Conservation (phyloP, 2,329 filamentous ascomycete genomes). For the Sclerotinia spermophila region DNA sequence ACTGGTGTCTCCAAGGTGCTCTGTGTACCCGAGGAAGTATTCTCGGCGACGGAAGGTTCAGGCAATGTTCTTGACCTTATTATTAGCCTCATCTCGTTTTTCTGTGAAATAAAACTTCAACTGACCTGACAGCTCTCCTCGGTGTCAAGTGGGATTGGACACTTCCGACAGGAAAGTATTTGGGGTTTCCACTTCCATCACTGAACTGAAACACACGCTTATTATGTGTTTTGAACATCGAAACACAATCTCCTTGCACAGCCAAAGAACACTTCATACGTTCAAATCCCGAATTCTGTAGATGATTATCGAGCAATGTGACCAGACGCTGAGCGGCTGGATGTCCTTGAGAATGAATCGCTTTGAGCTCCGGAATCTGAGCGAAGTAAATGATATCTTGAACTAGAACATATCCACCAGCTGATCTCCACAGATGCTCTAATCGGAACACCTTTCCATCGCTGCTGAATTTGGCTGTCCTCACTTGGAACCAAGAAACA, state of each 20-base stretch:
- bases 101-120: too few species aligned
- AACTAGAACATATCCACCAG: background rate
- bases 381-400: background rate
- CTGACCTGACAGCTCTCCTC: background rate
- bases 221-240: too few species aligned
- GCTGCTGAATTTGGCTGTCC: too few species aligned
- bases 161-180: too few species aligned
- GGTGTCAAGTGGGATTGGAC: too few species aligned
- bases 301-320: background rate
- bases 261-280: background rate
- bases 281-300: too few species aligned
- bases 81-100: background rate
- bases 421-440: background rate
- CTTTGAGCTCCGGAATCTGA: too few species aligned
- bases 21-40: background rate
- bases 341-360: background rate
- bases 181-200: too few species aligned
- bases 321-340: background rate
- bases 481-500: background rate
- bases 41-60: background rate
- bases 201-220: too few species aligned
- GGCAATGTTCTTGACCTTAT: background rate
- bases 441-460: background rate
- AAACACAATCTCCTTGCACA: background rate
- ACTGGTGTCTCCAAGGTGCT: background rate